Evolutionary conservation across 1,284 basidiomycete species (phyloP), one percentile per base, ranked within the genome.

Genomic region (Coniferiporia sulphurascens): DNA sequence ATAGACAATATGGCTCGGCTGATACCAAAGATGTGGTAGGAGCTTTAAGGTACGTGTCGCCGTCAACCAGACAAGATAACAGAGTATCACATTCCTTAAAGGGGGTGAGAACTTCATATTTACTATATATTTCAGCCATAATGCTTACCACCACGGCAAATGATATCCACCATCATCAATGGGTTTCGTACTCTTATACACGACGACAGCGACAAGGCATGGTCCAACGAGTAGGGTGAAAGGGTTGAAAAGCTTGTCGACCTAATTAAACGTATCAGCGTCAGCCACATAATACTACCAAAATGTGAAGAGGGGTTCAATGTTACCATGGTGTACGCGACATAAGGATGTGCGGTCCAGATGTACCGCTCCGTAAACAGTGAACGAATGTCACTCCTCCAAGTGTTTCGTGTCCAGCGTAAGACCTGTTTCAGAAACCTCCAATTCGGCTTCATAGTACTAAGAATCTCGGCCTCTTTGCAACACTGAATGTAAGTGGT

Each of bases 401-500:
- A 95, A 0, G 93, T 95, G 75, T 95, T 95, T 64, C 93, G 76
- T 13, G 93, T 96, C 93, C 93, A 95, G 61, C 93, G 77, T 58
- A 96, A 74, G 15, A 95, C 93, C 72, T 95, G 93, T 74, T 94
- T 93, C 71, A 95, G 75, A 77, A 95, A 95, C 54, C 92, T 80
- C 93, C 92, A 95, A 74, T 95, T 92, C 44, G 93, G 93, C 73
- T 96, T 96, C 93, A 95, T 96, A 55, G 93, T 95, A 73, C 87
- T 91, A 56, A 94, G 77, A 44, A 95, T 77, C 74, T 95, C 93
- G 13, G 91, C 92, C 74, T 95, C 92, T 70, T 86, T 86, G 78
- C 91, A 95, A 68, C 87, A 88, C 71, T 95, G 93, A 48, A 95
- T 91, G 71, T 93, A 94, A 15, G 93, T 95, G 72, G 82, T 88